Conservation (phyloP, 345 rosid genomes). For the Lumnitzera littorea region DNA sequence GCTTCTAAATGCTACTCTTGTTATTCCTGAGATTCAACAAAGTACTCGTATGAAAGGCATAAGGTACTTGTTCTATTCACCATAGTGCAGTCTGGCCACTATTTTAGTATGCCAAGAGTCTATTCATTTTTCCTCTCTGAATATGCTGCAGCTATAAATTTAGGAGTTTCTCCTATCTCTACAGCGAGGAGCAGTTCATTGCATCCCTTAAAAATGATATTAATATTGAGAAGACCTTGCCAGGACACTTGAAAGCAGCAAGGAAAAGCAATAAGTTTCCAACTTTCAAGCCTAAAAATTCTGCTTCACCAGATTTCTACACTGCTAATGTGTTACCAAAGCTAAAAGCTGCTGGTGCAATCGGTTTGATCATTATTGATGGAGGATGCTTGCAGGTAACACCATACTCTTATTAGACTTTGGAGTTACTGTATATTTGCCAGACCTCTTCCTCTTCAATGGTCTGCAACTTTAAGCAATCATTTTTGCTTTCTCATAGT, state of each 20-base stretch:
- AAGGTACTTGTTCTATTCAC: slow-evolving; percentile 37
- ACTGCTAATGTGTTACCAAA: slow-evolving; percentile 66
- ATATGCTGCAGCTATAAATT: slow-evolving; percentile 53
- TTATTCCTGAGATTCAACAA: slow-evolving; percentile 98
- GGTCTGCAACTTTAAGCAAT: too few species aligned
- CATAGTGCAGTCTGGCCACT: background rate
- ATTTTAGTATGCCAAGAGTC: background rate
- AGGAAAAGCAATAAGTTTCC: slow-evolving; percentile 71
- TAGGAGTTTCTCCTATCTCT: slow-evolving; percentile 94
- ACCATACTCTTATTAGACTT: background rate
- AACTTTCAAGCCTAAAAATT: slow-evolving; percentile 64
- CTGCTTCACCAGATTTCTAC: slow-evolving; percentile 72
- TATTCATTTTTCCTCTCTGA: slow-evolving; percentile 3
- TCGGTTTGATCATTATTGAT: slow-evolving; percentile 66
- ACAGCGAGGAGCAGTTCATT: slow-evolving; percentile 90
- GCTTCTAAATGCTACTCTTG: slow-evolving; percentile 99
- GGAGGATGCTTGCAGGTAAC: slow-evolving; percentile 95
- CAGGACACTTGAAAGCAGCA: slow-evolving; percentile 68
- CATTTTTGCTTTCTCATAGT: too few species aligned
- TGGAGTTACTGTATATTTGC: too few species aligned
- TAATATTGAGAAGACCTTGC: slow-evolving; percentile 56
- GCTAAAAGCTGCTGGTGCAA: slow-evolving; percentile 58
- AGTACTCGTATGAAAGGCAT: slow-evolving; percentile 82
- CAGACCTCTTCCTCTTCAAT: too few species aligned
- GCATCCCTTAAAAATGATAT: slow-evolving; percentile 80